Evolutionary conservation across 371 early-diverging fungal species (phyloP).

Genomic region (Rhizopus arrhizus): DNA sequence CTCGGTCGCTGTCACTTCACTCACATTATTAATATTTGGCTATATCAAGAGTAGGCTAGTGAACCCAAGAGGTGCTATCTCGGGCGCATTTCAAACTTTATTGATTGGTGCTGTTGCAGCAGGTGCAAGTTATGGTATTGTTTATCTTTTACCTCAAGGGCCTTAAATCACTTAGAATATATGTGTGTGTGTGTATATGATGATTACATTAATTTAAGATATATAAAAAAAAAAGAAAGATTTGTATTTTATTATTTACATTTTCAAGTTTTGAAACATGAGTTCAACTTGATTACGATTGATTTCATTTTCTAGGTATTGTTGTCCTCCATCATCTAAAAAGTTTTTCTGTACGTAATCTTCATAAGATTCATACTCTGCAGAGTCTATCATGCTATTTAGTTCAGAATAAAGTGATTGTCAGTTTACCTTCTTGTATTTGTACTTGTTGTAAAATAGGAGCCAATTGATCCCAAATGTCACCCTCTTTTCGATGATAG

Average conservation of each 20-base stretch:
- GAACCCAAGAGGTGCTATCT: constrained; percentile 51
- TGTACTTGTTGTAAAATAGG: constrained; percentile 23
- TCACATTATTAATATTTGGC: constrained; percentile 68
- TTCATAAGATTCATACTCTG: constrained; percentile 35
- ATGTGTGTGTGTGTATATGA: neutral
- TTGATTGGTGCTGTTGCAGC: constrained; percentile 69
- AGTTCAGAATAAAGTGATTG: neutral
- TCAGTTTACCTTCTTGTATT: constrained; percentile 7
- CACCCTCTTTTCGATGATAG: neutral
- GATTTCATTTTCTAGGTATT: constrained; percentile 38
- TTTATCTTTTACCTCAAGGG: constrained; percentile 42
- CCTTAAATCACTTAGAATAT: constrained; percentile 4
- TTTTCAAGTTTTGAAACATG: constrained; percentile 32
- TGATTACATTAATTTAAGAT: too few relatives aligned
- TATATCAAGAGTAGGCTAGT: constrained; percentile 60
- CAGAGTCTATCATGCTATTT: constrained; percentile 9
- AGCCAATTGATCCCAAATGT: constrained; percentile 20
- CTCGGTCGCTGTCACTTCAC: constrained; percentile 60
- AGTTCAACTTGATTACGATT: constrained; percentile 40
- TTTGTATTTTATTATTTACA: constrained; percentile 13
- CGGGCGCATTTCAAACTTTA: constrained; percentile 62
- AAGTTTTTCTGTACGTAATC: constrained; percentile 43
- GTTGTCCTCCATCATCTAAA: constrained; percentile 37
- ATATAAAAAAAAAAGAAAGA: too few relatives aligned
- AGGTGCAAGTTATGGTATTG: constrained; percentile 53